A percentile compares a stretch with the other conserved stretches of the same genome.
phyloP scores from a whole-genome alignment of 352 stramenopile genomes.

The Phytophthora quininea region DNA sequence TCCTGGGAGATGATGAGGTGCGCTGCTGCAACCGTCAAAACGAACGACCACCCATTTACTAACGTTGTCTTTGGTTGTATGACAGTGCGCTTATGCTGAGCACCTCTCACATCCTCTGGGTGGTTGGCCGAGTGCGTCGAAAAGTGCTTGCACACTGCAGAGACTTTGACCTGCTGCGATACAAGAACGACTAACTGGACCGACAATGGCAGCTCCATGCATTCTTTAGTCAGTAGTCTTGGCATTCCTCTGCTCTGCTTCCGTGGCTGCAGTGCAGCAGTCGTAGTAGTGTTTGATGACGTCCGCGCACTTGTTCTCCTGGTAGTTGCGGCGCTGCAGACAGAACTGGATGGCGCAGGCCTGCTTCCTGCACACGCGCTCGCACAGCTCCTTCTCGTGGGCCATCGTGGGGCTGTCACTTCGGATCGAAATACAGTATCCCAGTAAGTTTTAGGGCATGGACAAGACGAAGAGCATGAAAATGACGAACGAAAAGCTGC shows the following conservation, averaged over 20 bases:
- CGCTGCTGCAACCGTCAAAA: background rate
- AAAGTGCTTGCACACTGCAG: conserved; percentile 17
- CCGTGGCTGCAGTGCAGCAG: conserved; percentile 63
- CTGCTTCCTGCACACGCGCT: conserved; percentile 70
- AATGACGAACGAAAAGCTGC: background rate
- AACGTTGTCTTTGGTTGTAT: background rate
- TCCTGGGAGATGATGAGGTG: conserved; percentile 58
- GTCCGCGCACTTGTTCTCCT: conserved; percentile 68
- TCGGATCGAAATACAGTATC: too few relatives aligned
- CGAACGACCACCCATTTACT: background rate
- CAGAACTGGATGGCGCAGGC: conserved; percentile 87
- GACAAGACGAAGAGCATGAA: background rate
- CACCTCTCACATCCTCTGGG: conserved; percentile 54
- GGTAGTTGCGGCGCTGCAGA: conserved; percentile 73
- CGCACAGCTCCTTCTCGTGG: conserved; percentile 47
- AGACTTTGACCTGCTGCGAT: background rate
- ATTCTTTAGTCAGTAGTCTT: conserved; percentile 2
- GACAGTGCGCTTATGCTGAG: conserved; percentile 49
- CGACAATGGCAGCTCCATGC: too few relatives aligned
- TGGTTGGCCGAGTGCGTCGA: conserved; percentile 38
- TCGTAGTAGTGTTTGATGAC: conserved; percentile 77
- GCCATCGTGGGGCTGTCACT: conserved; percentile 21
- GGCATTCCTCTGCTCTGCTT: conserved; percentile 28
- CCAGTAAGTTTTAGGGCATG: background rate
- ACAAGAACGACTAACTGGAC: too few relatives aligned